Evolutionary conservation across 2,329 filamentous ascomycete species (phyloP).

Genomic region (Hymenoscyphus infarciens): DNA sequence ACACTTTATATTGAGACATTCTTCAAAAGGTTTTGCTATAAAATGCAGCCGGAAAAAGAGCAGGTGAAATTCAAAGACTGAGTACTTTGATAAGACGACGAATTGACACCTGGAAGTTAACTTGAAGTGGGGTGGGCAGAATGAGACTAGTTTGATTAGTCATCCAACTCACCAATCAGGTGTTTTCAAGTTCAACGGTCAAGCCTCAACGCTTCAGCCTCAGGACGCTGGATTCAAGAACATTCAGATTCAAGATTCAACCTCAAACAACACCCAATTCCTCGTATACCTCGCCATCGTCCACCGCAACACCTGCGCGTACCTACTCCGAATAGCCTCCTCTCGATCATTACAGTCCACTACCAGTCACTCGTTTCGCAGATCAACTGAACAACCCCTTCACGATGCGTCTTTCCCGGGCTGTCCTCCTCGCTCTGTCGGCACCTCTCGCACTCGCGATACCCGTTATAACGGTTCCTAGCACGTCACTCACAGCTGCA

Average conservation of each 20-base stretch:
- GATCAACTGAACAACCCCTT: neutral
- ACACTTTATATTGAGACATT: neutral
- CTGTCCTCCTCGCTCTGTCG: conserved; percentile 23
- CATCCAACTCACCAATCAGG: neutral
- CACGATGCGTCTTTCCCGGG: conserved; percentile 25
- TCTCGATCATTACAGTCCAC: neutral
- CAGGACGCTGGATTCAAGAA: neutral
- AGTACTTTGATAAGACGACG: neutral
- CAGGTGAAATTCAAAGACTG: neutral
- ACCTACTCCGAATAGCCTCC: neutral
- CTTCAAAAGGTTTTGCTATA: neutral
- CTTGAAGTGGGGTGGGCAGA: neutral
- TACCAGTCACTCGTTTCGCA: conserved; percentile 26
- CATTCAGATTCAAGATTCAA: neutral
- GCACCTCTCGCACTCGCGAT: conserved; percentile 30
- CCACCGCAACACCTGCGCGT: neutral
- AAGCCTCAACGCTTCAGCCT: conserved; percentile 3
- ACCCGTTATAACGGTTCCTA: conserved; percentile 48
- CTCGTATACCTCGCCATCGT: neutral
- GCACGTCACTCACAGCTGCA: conserved; percentile 45
- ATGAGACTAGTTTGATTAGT: neutral
- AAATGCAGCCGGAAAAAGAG: neutral
- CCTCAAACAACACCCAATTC: neutral
- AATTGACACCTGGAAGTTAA: neutral
- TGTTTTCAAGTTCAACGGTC: neutral